Percentiles rank a stretch among this genome's conserved stretches.
Conservation (phyloP, 352 stramenopile genomes). For the Aphanomyces cochlioides region DNA sequence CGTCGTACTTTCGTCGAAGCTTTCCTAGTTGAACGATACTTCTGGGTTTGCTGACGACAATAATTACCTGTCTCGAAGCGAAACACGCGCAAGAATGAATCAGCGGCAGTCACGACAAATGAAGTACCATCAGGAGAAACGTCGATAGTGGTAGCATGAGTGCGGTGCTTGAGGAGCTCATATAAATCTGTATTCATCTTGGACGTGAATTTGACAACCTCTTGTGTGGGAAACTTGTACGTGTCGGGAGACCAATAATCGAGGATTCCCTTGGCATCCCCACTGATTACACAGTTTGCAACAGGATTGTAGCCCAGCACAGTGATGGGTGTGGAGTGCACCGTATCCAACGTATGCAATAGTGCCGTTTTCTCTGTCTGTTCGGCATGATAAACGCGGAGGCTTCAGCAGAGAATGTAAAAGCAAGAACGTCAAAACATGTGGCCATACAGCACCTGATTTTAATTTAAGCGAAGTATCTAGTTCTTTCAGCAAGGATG, state of each 20-base stretch:
- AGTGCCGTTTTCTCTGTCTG: conserved; percentile 44
- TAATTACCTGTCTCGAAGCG: conserved; percentile 52
- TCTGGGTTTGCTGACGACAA: neutral
- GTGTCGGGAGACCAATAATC: conserved; percentile 91
- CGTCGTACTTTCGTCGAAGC: conserved; percentile 85
- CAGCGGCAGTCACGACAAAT: conserved; percentile 85
- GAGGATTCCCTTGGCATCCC: conserved; percentile 89
- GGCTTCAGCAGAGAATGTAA: conserved; percentile 23
- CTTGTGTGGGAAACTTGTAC: conserved; percentile 29
- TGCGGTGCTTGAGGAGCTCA: conserved; percentile 91
- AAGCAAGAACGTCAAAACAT: conserved; percentile 27
- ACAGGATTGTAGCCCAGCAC: conserved; percentile 81
- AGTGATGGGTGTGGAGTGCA: conserved; percentile 91
- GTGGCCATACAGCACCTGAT: conserved; percentile 1
- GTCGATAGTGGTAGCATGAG: conserved; percentile 70
- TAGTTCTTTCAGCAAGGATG: neutral
- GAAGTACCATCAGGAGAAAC: conserved; percentile 57
- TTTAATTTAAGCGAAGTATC: neutral
- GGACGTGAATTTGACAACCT: conserved; percentile 82
- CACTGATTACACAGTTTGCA: conserved; percentile 88
- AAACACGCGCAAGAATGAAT: conserved; percentile 90
- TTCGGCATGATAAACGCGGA: conserved; percentile 88
- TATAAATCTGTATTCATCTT: conserved; percentile 98
- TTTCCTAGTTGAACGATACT: conserved; percentile 46
- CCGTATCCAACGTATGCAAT: conserved; percentile 60